A percentile compares a stretch with the other conserved stretches of the same genome.
phyloP scores from a whole-genome alignment of 371 early-diverging fungal species.

The Rhizomucor miehei region DNA sequence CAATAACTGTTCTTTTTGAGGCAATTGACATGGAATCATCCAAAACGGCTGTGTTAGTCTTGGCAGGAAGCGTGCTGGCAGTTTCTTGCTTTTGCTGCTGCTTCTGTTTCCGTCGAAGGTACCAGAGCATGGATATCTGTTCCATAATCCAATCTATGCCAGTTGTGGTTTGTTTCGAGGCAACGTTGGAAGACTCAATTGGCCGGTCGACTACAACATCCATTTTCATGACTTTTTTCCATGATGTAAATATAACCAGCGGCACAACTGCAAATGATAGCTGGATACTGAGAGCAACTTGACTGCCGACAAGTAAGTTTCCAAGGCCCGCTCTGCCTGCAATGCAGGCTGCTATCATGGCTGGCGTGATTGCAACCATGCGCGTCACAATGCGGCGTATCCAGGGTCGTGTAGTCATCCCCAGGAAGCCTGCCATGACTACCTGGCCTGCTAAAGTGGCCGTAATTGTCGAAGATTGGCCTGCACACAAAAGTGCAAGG shows the following conservation, averaged over 20 bases:
- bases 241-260: constrained; percentile 67
- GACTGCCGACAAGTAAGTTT: constrained; percentile 66
- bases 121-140: too few species aligned
- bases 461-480: constrained; percentile 79
- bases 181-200: constrained; percentile 5
- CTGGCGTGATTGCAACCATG: constrained; percentile 71
- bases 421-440: constrained; percentile 81
- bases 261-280: constrained; percentile 82
- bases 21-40: not conserved
- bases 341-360: constrained; percentile 66
- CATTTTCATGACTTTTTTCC: constrained; percentile 48
- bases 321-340: constrained; percentile 65
- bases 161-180: constrained; percentile 2
- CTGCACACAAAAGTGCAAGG: constrained; percentile 71
- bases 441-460: constrained; percentile 88
- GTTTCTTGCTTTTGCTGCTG: not conserved
- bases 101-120: not conserved
- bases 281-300: constrained; percentile 77
- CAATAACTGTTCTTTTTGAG: constrained; percentile 1
- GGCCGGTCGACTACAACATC: constrained; percentile 20
- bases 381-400: constrained; percentile 71
- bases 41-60: constrained; percentile 1
- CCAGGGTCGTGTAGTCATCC: constrained; percentile 69
- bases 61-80: not conserved
- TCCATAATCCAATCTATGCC: constrained; percentile 8